phyloP scores from a whole-genome alignment of 2,329 filamentous ascomycete genomes.

The Polytolypa hystricis region DNA sequence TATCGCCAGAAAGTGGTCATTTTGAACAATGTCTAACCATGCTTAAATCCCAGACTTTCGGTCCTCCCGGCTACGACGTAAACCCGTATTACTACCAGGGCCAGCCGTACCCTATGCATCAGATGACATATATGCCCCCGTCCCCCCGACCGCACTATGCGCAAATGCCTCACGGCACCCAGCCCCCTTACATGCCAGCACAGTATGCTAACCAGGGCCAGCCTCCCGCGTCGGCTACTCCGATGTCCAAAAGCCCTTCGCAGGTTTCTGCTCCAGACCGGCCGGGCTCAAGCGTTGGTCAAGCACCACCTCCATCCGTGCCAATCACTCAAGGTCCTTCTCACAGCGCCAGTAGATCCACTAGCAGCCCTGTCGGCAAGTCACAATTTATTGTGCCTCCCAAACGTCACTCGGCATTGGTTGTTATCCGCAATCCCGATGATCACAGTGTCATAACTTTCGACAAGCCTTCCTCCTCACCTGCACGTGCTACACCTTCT shows the following conservation, averaged over 20 bases:
- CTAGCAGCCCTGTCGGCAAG: slow-evolving; percentile 50
- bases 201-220: slow-evolving; percentile 38
- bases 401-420: slow-evolving; percentile 54
- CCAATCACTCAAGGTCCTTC: slow-evolving; percentile 25
- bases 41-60: slow-evolving; percentile 53
- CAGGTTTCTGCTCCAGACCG: slow-evolving; percentile 62
- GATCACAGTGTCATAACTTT: slow-evolving; percentile 67
- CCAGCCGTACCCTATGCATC: slow-evolving; percentile 25
- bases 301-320: slow-evolving; percentile 41
- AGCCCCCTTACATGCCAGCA: slow-evolving; percentile 39
- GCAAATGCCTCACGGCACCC: slow-evolving; percentile 32
- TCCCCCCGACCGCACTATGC: slow-evolving; percentile 34
- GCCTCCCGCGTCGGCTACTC: slow-evolving; percentile 47
- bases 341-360: slow-evolving; percentile 44
- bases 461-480: slow-evolving; percentile 54
- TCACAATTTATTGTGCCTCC: slow-evolving; percentile 53
- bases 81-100: slow-evolving; percentile 35
- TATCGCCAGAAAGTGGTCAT: slow-evolving; percentile 57
- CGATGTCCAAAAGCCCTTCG: slow-evolving; percentile 74
- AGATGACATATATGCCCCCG: slow-evolving; percentile 32
- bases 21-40: slow-evolving; percentile 64
- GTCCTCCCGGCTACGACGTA: slow-evolving; percentile 39
- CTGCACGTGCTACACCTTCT: slow-evolving; percentile 44
- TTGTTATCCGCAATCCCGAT: slow-evolving; percentile 72
- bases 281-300: slow-evolving; percentile 48